Conservation (phyloP, 345 rosid genomes). For the Salix exigua region DNA sequence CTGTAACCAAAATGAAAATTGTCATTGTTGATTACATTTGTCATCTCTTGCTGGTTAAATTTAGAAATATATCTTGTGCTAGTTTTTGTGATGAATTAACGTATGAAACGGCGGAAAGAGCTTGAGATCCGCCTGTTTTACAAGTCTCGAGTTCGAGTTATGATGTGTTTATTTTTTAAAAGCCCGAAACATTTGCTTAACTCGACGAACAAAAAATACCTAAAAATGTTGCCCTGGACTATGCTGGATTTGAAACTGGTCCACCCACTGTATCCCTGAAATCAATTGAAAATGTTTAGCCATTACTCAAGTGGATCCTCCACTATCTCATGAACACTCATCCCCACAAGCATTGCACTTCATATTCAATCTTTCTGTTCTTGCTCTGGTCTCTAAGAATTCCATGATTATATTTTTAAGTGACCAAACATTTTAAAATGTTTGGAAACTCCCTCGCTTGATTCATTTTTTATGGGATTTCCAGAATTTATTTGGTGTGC, state of each 20-base stretch:
- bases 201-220: too few species aligned
- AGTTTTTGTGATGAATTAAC: too few species aligned
- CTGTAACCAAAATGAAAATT: neutral
- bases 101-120: too few species aligned
- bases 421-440: neutral
- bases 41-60: too few species aligned
- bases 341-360: neutral
- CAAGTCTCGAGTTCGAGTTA: too few species aligned
- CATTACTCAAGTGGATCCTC: neutral
- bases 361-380: neutral
- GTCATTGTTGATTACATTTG: too few species aligned
- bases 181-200: fast-evolving
- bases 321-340: neutral
- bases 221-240: too few species aligned
- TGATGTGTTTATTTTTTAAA: too few species aligned
- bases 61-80: too few species aligned
- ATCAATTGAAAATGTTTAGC: neutral
- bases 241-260: neutral
- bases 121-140: fast-evolving
- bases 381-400: neutral
- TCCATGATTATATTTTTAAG: neutral
- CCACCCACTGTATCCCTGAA: neutral
- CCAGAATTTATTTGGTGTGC: too few species aligned
- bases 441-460: too few species aligned
- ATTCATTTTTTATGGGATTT: too few species aligned